phyloP scores from a whole-genome alignment of 2,329 filamentous ascomycete genomes.

The Fusarium beomiforme region DNA sequence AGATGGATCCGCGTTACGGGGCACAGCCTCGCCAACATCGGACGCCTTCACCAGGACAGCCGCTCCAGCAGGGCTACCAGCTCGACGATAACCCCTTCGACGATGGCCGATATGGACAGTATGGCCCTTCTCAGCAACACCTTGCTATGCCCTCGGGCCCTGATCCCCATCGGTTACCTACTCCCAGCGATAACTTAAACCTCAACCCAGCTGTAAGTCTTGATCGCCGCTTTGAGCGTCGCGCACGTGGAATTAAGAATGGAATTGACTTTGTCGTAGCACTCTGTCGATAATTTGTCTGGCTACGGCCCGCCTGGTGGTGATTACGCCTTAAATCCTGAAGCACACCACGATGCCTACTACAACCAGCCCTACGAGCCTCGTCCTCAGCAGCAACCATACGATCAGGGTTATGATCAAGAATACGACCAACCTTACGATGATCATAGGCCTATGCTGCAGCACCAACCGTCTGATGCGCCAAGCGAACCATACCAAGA shows the following conservation, averaged over 20 bases:
- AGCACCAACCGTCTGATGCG: slow-evolving; percentile 63
- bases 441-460: slow-evolving; percentile 80
- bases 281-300: slow-evolving; percentile 63
- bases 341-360: slow-evolving; percentile 66
- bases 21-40: slow-evolving; percentile 55
- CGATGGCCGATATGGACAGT: slow-evolving; percentile 73
- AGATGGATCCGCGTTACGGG: slow-evolving; percentile 59
- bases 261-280: slow-evolving; percentile 47
- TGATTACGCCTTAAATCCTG: slow-evolving; percentile 82
- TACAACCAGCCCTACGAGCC: slow-evolving; percentile 28
- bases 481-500: slow-evolving; percentile 58
- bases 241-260: not conserved
- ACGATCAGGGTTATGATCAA: slow-evolving; percentile 74
- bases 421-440: slow-evolving; percentile 76
- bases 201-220: slow-evolving; percentile 83
- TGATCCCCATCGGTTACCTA: slow-evolving; percentile 55
- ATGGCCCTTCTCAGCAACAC: slow-evolving; percentile 38
- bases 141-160: slow-evolving; percentile 44
- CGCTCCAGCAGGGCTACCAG: slow-evolving; percentile 79
- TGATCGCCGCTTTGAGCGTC: not conserved
- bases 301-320: slow-evolving; percentile 59
- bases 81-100: slow-evolving; percentile 78
- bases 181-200: slow-evolving; percentile 79
- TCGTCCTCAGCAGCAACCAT: slow-evolving; percentile 61
- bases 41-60: slow-evolving; percentile 81